Conservation (phyloP, 441 rosid genomes). For the Macaranga tanarius region DNA sequence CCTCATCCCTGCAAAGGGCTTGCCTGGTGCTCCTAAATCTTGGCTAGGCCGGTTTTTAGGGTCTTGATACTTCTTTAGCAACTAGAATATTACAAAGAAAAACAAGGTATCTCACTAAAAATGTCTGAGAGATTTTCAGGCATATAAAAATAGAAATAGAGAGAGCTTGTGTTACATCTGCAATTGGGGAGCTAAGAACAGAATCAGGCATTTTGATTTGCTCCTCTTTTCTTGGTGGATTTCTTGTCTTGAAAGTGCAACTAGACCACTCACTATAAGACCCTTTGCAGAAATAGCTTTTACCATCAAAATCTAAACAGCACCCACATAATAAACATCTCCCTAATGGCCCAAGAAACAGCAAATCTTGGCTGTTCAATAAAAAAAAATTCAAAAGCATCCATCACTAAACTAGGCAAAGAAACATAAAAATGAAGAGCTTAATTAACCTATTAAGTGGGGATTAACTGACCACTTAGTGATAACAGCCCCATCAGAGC, state of each 20-base stretch:
- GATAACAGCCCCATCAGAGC: conserved; percentile 38
- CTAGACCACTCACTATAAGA: conserved; percentile 81
- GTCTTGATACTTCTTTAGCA: conserved; percentile 50
- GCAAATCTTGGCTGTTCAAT: conserved; percentile 54
- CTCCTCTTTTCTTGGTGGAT: conserved; percentile 62
- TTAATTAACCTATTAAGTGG: background rate
- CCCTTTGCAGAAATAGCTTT: conserved; percentile 58
- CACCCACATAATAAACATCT: conserved; percentile 60
- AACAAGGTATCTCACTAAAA: background rate
- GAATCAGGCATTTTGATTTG: conserved; percentile 56
- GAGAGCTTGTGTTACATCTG: conserved; percentile 40
- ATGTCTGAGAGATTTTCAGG: background rate
- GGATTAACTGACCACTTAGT: conserved; percentile 49
- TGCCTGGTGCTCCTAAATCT: conserved; percentile 41
- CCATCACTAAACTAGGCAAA: background rate
- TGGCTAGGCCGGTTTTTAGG: conserved; percentile 47
- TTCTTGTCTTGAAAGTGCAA: conserved; percentile 61
- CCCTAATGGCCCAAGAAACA: conserved; percentile 66
- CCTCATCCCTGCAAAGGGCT: conserved; percentile 67
- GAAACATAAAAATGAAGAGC: background rate
- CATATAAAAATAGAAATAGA: background rate
- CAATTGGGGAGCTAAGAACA: conserved; percentile 43
- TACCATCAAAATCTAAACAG: conserved; percentile 52
- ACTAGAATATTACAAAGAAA: conserved; percentile 22
- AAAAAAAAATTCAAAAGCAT: background rate